Evolutionary conservation across 1,139 yeast genomes (phyloP), one percentile per base, ranked within the genome.

Genomic region (Candida sp.): DNA sequence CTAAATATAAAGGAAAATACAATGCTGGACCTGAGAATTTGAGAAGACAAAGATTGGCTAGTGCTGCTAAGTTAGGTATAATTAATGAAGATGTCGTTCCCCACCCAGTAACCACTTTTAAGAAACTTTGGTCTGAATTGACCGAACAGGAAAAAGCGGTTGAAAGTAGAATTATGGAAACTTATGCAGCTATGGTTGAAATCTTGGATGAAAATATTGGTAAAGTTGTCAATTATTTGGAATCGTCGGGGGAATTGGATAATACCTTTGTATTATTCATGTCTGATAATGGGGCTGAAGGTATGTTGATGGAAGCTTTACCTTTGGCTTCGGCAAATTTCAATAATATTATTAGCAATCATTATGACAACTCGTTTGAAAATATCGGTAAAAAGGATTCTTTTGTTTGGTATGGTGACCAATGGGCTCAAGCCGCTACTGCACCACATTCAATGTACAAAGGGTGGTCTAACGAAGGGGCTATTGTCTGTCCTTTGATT

Each of bases 341-440:
- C 39, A 49, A 53, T 25, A 55, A 51, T 3, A 55, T 54, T 22
- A 60, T 76, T 40, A 52, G 55, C 8, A 55, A 58, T 21, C 57
- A 68, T 49, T 78, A 67, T 56, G 60, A 77, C 55, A 79, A 79
- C 51, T 45, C 62, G 1, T 55, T 60, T 25, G 78, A 72, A 2
- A 79, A 78, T 53, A 66, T 79, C 45, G 84, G 84, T 4, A 67
- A 66, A 33, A 50, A 52, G 38, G 62, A 78, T 49, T 75, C 81
- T 2, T 79, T 76, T 53, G 72, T 68, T 6, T 74, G 73, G 68
- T 79, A 79, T 49, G 75, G 78, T 1, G 81, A 79, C 45, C 75
- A 79, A 52, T 79, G 84, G 84, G 84, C 84, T 0, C 83, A 79
- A 49, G 84, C 83, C 11, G 81, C 82, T 5, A 78, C 83, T 15